Percentiles rank a stretch among this genome's conserved stretches.
These are phyloP conservation scores for Ajuga reptans DNA, from an alignment of 305 asterid species.

Conservation along the genomic window DNA sequence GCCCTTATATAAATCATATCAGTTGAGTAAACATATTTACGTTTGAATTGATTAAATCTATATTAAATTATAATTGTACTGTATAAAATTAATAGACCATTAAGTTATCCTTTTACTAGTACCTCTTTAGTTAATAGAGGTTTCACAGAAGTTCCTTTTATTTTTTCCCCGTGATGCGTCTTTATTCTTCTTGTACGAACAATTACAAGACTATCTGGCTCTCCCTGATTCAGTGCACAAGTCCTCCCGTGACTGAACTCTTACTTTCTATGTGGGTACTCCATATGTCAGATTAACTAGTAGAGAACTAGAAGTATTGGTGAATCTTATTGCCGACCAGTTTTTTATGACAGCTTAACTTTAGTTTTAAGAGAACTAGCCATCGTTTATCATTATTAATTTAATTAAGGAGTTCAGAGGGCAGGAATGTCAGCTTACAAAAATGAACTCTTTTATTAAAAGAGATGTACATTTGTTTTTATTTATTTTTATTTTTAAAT, in stretches of 20 bases:
- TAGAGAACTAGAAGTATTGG: neutral
- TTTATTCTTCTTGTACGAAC: neutral
- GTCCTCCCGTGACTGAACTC: no score
- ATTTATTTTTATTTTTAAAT: neutral
- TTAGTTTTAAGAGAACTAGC: no score
- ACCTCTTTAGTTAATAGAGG: neutral
- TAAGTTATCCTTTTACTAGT: neutral
- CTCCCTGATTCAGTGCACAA: neutral
- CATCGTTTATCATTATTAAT: neutral
- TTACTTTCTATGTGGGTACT: no score
- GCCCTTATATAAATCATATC: neutral
- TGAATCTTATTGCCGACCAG: neutral
- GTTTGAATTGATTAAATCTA: neutral
- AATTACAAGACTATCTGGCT: neutral
- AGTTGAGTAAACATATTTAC: neutral
- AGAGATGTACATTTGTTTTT: neutral
- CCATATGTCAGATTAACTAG: neutral
- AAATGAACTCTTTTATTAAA: neutral
- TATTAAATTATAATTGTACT: neutral
- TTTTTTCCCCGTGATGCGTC: neutral
- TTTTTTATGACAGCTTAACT: no score
- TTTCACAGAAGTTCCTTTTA: neutral
- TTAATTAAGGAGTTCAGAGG: neutral
- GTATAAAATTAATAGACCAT: neutral
- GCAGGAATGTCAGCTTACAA: neutral